These are phyloP conservation scores for Diospyros kaki DNA, from an alignment of 148 eudicot species.

Conservation along the genomic window DNA sequence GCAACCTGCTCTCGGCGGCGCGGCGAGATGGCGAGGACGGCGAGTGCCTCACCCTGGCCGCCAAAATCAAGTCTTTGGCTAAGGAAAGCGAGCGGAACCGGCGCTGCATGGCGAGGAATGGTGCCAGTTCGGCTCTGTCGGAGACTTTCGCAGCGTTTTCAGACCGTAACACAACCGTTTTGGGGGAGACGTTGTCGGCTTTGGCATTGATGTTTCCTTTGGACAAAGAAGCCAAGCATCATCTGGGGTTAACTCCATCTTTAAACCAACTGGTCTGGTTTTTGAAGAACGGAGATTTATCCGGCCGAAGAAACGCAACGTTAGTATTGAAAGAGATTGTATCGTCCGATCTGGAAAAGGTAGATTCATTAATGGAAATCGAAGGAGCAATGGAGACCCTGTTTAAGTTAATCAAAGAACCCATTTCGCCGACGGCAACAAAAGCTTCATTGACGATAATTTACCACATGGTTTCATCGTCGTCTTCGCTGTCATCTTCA, in stretches of 20 bases:
- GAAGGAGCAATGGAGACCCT: slow-evolving; percentile 48
- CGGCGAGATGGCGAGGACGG: background rate
- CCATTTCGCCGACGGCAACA: slow-evolving; percentile 54
- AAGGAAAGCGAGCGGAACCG: slow-evolving; percentile 64
- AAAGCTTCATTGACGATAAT: slow-evolving; percentile 51
- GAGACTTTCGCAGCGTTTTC: slow-evolving; percentile 36
- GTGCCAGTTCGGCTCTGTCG: slow-evolving; percentile 29
- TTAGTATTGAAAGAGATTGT: slow-evolving; percentile 38
- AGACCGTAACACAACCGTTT: slow-evolving; percentile 13
- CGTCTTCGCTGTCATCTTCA: background rate
- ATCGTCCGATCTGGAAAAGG: slow-evolving; percentile 14
- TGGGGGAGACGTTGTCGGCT: slow-evolving; percentile 44
- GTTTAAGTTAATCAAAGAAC: slow-evolving; percentile 56
- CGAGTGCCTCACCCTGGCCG: slow-evolving; percentile 26
- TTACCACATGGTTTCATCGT: slow-evolving; percentile 35
- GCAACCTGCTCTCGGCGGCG: slow-evolving; percentile 9
- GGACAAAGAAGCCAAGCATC: slow-evolving; percentile 25
- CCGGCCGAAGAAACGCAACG: slow-evolving; percentile 41
- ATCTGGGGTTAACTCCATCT: slow-evolving; percentile 29
- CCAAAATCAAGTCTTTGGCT: slow-evolving; percentile 27
- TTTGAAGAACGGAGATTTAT: slow-evolving; percentile 37
- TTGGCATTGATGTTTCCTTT: slow-evolving; percentile 33
- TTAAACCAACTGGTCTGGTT: slow-evolving; percentile 45
- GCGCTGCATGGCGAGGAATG: slow-evolving; percentile 35
- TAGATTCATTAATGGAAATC: slow-evolving; percentile 23